Evolutionary conservation across 202 grass and related monocot species (phyloP).

Genomic region (Hordeum pubiflorum): DNA sequence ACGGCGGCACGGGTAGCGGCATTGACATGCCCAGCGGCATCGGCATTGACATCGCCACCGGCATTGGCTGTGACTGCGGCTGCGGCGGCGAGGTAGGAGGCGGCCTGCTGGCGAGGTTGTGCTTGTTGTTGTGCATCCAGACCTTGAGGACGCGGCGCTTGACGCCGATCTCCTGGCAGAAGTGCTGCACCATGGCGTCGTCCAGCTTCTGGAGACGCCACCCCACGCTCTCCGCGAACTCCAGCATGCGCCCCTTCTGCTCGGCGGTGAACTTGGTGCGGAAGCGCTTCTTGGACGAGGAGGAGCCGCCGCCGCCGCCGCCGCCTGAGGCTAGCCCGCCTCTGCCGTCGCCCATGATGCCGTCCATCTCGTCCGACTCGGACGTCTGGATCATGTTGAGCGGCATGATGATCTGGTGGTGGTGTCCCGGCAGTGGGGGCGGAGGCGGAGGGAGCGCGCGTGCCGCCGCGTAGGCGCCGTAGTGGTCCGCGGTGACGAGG

Average conservation of each 20-base stretch:
- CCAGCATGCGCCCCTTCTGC: conserved; percentile 91
- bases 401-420: conserved; percentile 65
- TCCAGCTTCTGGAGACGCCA: conserved; percentile 76
- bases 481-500: conserved; percentile 28
- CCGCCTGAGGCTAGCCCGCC: conserved; percentile 1
- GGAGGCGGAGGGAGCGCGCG: conserved; percentile 29
- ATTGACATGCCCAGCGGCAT: neutral
- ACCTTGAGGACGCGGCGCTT: conserved; percentile 88
- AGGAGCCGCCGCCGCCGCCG: conserved; percentile 6
- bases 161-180: conserved; percentile 91
- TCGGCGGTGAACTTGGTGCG: conserved; percentile 85
- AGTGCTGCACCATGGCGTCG: conserved; percentile 67
- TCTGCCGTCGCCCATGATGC: neutral
- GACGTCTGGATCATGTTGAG: conserved; percentile 66
- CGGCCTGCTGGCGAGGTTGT: conserved; percentile 80
- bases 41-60: neutral
- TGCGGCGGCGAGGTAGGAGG: neutral
- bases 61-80: neutral
- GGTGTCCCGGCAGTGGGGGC: conserved; percentile 21
- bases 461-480: conserved; percentile 26
- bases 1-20: neutral
- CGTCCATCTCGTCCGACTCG: conserved; percentile 76
- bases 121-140: conserved; percentile 99
- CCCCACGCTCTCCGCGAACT: conserved; percentile 73
- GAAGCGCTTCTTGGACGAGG: conserved; percentile 62